These are phyloP conservation scores for Curvularia lunata DNA, from an alignment of 2,329 filamentous ascomycete genomes.

Conservation along the genomic window DNA sequence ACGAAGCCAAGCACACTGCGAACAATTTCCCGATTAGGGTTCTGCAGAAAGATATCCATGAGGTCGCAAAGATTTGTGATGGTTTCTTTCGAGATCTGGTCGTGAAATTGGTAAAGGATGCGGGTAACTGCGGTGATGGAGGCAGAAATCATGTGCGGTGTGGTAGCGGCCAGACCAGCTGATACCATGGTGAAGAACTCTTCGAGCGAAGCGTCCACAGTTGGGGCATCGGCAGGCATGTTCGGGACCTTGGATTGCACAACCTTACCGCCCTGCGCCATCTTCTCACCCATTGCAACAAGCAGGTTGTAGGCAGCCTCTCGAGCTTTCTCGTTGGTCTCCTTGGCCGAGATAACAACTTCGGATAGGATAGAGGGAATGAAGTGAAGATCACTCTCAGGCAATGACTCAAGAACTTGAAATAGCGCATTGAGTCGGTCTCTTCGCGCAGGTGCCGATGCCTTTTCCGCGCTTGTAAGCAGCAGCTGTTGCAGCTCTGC, in stretches of 20 bases:
- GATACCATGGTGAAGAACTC: slow-evolving; percentile 99
- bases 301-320: slow-evolving; percentile 89
- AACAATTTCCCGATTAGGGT: slow-evolving; percentile 96
- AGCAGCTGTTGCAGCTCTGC: slow-evolving; percentile 82
- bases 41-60: slow-evolving; percentile 94
- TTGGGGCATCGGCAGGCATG: slow-evolving; percentile 81
- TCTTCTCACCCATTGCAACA: slow-evolving; percentile 84
- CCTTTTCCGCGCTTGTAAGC: slow-evolving; percentile 79
- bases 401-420: slow-evolving; percentile 79
- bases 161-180: slow-evolving; percentile 88
- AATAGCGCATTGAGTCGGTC: slow-evolving; percentile 85
- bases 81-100: slow-evolving; percentile 69
- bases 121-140: slow-evolving; percentile 94
- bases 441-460: slow-evolving; percentile 81
- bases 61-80: slow-evolving; percentile 88
- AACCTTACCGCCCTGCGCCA: slow-evolving; percentile 76
- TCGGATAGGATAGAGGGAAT: slow-evolving; percentile 91
- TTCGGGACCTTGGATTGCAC: slow-evolving; percentile 85
- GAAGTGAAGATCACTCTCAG: slow-evolving; percentile 82
- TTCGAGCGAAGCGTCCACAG: slow-evolving; percentile 81
- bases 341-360: slow-evolving; percentile 95
- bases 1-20: slow-evolving; percentile 93
- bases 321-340: slow-evolving; percentile 93
- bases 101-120: slow-evolving; percentile 90
- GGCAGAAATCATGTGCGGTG: slow-evolving; percentile 96